Evolutionary conservation across 345 rosid genomes (phyloP), one percentile per base, ranked within the genome.

Genomic region (Euphorbia tirucalli): DNA sequence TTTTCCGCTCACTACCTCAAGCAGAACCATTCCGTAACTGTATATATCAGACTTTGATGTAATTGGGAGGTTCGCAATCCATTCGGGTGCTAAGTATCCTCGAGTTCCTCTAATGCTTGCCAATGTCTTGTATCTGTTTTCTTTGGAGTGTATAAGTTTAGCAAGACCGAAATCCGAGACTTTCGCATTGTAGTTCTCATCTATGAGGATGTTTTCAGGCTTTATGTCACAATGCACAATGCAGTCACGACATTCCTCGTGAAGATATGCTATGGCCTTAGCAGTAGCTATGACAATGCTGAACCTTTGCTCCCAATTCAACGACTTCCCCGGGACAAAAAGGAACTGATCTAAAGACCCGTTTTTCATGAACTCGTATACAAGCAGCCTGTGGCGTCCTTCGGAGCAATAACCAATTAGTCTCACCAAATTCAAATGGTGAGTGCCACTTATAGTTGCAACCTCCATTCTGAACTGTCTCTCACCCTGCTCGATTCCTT

Each of bases 101-200:
- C 81, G 63, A 35, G 81, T 78, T 35, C 81, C 81, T 64, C 81
- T 62, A 28, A 78, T 73, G 37, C 81, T 78, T 18, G 70, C 52
- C 57, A 73, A 46, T 7, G 81, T 68, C 52, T 69, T 69, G 62
- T 73, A 58, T 4, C 77, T 54, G 41, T 78, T 61, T 49, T 73
- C 80, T 54, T 63, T 73, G 25, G 81, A 25, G 31, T 37, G 44
- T 18, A 69, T 57, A n/a, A 78, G 81, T 66, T 78, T 73, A 35
- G 81, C 81, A 9, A 78, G 81, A 27, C 81, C 81, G 19, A 78
- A 73, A 69, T 78, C 81, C 0, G 81, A 78, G 37, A 78, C 81
- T 44, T 78, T 78, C 13, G 81, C 81, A 21, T 22, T 35, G 74
- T 22, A 73, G 18, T 73, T 69, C 56, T 73, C 81, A 30, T 78